Conservation (phyloP, 164 flowering plant species). For the Macadamia tetraphylla region DNA sequence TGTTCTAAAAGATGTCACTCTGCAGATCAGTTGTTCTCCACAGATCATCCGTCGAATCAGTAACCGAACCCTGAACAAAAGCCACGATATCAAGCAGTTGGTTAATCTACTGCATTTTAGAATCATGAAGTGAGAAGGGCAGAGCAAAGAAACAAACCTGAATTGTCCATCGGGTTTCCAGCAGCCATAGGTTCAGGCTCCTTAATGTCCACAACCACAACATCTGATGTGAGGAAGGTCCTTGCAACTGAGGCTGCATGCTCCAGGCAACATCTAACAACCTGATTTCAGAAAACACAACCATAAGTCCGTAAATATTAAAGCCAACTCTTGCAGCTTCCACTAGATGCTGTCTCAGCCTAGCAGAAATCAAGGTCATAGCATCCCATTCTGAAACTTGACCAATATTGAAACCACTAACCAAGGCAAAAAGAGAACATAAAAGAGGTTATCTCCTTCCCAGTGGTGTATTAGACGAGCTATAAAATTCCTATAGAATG, state of each 20-base stretch:
- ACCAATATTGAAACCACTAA: neutral
- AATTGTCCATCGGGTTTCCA: conserved; percentile 84
- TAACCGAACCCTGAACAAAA: conserved; percentile 25
- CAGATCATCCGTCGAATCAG: conserved; percentile 1
- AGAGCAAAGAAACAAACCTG: conserved; percentile 37
- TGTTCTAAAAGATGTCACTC: neutral
- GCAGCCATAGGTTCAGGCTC: conserved; percentile 65
- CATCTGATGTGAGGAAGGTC: conserved; percentile 85
- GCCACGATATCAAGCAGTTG: neutral
- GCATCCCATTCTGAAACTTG: neutral
- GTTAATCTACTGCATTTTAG: neutral
- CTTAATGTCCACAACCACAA: conserved; percentile 84
- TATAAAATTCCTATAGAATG: no score
- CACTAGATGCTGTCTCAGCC: neutral
- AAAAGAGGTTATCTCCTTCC: neutral
- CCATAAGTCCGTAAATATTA: neutral
- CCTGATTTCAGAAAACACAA: conserved; percentile 28
- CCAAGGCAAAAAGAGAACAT: neutral
- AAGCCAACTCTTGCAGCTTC: neutral
- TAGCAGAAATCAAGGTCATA: neutral
- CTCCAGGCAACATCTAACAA: conserved; percentile 89
- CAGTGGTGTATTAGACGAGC: no score
- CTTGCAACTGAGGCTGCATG: conserved; percentile 89
- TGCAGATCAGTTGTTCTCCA: conserved; percentile 8
- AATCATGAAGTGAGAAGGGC: neutral